Base-by-base conservation (phyloP, 176 grass and related monocot species). In the Phyllostachys edulis region DNA sequence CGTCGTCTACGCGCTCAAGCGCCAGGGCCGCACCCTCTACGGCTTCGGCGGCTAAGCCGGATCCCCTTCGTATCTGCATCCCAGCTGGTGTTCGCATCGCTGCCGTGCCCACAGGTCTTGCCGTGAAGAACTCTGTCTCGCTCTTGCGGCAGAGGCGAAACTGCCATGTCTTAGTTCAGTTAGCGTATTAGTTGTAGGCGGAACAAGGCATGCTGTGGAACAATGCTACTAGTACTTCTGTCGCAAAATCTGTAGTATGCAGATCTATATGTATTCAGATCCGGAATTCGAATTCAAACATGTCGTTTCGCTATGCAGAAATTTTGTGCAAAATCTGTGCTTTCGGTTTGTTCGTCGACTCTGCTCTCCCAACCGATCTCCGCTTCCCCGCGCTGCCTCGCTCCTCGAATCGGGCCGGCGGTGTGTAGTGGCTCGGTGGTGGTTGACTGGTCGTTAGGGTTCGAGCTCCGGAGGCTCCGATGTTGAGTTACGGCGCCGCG, bases 1-100 rank as follows among this genome's bases (percentile, higher is more conserved):
- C 76, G 90, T 94, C 71, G 88, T 97, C 81, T 94, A 94, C 36
- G 92, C 95, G 6, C 95, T 97, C 80, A 97, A 97, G 81, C 90
- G 88, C 88, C 92, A 97, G 84, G 92, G 95, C 9, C 92, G 92
- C 59, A 97, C 95, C 78, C 82, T 97, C 78, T 97, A 94, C 46
- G 92, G 90, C 9, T 94, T 97, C 65, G 88, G 92, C 24, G 88
- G 95, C 67, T 94, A 87, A 9, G 50, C 39, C n/a, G 7, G 10
- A 13, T 36, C 9, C 49, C 1, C n/a, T 42, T 29, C 1, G 7
- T 46, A 9, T 7, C 45, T 7, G 7, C 7, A 3, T 46, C 46
- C 46, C 13, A 3, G 17, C 6, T 9, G 7, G 14, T 9, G 15
- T 27, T n/a, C 17, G 27, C 71, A 47, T 34, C 24, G 24, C 29